These are phyloP conservation scores for Thymus mandschuricus DNA, from an alignment of 257 asterid species.

Conservation along the genomic window DNA sequence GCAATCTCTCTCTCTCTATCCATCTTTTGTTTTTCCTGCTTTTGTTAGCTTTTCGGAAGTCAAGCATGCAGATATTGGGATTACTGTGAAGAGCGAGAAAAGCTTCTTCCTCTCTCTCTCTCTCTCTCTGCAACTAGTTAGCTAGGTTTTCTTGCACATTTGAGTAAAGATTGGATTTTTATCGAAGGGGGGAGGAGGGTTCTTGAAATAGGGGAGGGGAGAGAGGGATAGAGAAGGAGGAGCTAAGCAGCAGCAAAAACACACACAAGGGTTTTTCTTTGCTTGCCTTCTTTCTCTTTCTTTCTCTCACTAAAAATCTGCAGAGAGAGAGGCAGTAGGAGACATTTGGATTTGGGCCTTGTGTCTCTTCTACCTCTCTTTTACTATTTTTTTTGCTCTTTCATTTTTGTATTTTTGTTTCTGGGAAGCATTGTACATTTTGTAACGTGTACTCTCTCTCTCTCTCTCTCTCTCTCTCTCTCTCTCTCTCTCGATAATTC, in stretches of 20 bases:
- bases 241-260: slow-evolving; percentile 33
- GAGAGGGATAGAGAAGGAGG: slow-evolving; percentile 59
- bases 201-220: slow-evolving; percentile 21
- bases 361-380: slow-evolving; percentile 95
- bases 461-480: not conserved
- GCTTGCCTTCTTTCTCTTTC: slow-evolving; percentile 49
- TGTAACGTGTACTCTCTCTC: slow-evolving; percentile 9
- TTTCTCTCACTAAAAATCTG: slow-evolving; percentile 33
- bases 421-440: not conserved
- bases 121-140: not conserved
- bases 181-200: not conserved
- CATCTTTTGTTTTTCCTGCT: slow-evolving; percentile 18
- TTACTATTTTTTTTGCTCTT: not conserved
- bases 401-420: not conserved
- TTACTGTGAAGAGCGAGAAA: slow-evolving; percentile 34
- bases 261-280: slow-evolving; percentile 24
- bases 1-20: slow-evolving; percentile 13
- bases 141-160: slow-evolving; percentile 44
- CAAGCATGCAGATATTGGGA: slow-evolving; percentile 67
- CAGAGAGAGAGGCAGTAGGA: slow-evolving; percentile 66
- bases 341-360: slow-evolving; percentile 83
- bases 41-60: slow-evolving; percentile 48
- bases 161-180: slow-evolving; percentile 7
- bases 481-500: slow-evolving; percentile 17
- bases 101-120: not conserved